Percentiles rank a stretch among this genome's conserved stretches.
Conservation (phyloP, 2,329 filamentous ascomycete genomes). For the Paramyrothecium roridum region DNA sequence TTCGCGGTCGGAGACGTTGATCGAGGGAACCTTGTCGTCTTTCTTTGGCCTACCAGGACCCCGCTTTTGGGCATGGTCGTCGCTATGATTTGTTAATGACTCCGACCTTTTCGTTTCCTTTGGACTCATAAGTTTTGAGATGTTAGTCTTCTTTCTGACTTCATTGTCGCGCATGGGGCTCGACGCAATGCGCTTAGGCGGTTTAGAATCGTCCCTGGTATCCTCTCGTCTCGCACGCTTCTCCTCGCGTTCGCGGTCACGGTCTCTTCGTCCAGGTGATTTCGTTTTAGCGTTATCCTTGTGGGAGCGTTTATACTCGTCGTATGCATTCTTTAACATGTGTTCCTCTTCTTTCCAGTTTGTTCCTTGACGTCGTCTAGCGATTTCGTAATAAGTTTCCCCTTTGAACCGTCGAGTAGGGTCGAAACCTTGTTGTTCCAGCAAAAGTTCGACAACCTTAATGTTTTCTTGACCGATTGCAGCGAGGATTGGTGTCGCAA, state of each 20-base stretch:
- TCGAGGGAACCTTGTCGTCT: slow-evolving; percentile 46
- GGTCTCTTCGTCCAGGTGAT: slow-evolving; percentile 43
- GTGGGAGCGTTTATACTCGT: slow-evolving; percentile 55
- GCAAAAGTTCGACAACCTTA: slow-evolving; percentile 75
- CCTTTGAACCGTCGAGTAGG: slow-evolving; percentile 75
- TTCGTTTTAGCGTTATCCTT: slow-evolving; percentile 47
- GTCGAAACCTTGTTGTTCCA: slow-evolving; percentile 76
- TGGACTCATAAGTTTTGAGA: slow-evolving; percentile 37
- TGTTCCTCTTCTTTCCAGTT: slow-evolving; percentile 88
- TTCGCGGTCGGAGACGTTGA: slow-evolving; percentile 51
- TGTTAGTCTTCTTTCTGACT: slow-evolving; percentile 36
- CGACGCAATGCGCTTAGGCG: slow-evolving; percentile 42
- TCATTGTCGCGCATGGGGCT: slow-evolving; percentile 47
- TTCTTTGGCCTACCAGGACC: slow-evolving; percentile 52
- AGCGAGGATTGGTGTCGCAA: slow-evolving; percentile 88
- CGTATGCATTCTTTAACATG: slow-evolving; percentile 72
- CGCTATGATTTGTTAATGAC: slow-evolving; percentile 38
- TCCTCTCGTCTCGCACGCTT: slow-evolving; percentile 42
- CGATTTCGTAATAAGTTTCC: slow-evolving; percentile 83
- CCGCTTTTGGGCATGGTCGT: slow-evolving; percentile 48
- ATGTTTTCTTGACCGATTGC: slow-evolving; percentile 88
- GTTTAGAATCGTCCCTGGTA: slow-evolving; percentile 38
- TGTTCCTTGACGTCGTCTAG: slow-evolving; percentile 76
- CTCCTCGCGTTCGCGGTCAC: slow-evolving; percentile 37
- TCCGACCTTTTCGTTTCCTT: slow-evolving; percentile 47